Conservation (phyloP, 495 filamentous ascomycete species). For the Penicillium alfredii region DNA sequence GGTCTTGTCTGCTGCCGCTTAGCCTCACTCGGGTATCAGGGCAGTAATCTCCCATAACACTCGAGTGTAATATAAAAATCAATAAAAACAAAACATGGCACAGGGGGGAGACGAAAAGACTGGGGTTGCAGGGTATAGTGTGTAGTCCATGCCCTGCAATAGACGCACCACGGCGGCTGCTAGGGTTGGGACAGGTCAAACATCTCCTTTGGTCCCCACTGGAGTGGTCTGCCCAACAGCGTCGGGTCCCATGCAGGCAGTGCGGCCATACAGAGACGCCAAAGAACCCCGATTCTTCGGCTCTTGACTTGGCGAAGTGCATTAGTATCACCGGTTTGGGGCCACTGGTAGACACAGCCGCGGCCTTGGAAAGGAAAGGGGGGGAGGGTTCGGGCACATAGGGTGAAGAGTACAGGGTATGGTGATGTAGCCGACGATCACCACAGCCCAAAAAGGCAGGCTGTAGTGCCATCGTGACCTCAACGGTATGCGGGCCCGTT, state of each 20-base stretch:
- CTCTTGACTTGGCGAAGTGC: constrained; percentile 9
- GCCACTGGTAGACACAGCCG: constrained; percentile 18
- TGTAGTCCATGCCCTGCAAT: constrained; percentile 6
- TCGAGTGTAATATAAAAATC: too few relatives aligned
- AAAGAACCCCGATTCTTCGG: constrained; percentile 10
- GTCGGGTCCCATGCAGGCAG: constrained; percentile 17
- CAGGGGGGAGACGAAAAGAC: neutral
- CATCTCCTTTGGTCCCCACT: constrained; percentile 20
- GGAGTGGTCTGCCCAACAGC: constrained; percentile 20
- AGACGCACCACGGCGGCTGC: constrained; percentile 16
- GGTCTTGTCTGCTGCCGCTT: too few relatives aligned
- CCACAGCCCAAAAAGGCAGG: constrained; percentile 3
- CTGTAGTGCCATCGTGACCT: constrained; percentile 9
- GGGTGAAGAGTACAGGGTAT: constrained; percentile 2
- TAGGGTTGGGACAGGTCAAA: constrained; percentile 10
- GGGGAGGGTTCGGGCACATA: neutral
- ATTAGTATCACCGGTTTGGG: constrained; percentile 9
- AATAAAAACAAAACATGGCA: too few relatives aligned
- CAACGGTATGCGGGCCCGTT: constrained; percentile 10
- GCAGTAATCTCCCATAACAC: too few relatives aligned
- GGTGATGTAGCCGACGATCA: constrained; percentile 7
- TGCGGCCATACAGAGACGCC: constrained; percentile 12
- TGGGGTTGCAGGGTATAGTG: neutral
- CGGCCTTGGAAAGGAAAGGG: neutral
- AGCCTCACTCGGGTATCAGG: too few relatives aligned